These are phyloP conservation scores for Ustilago xerochloae DNA, from an alignment of 1,284 basidiomycete genomes.

Conservation along the genomic window DNA sequence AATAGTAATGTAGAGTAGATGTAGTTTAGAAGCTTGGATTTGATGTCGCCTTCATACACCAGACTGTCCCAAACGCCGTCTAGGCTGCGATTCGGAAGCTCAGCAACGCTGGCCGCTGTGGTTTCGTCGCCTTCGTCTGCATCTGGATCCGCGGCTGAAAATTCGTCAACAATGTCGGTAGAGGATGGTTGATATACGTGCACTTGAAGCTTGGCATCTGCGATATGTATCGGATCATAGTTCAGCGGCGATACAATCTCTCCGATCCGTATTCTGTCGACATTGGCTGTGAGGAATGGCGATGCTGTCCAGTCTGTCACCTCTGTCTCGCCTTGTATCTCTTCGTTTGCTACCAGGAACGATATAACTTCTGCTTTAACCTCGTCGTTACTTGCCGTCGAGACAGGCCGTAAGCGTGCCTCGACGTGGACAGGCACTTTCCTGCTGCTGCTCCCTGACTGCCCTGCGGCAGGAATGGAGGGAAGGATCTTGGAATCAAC, in stretches of 20 bases:
- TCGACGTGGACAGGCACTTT: slow-evolving; percentile 33
- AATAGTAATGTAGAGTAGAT: slow-evolving; percentile 92
- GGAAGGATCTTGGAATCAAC: slow-evolving; percentile 3
- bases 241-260: slow-evolving; percentile 68
- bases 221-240: slow-evolving; percentile 36
- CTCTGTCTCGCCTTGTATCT: slow-evolving; percentile 75
- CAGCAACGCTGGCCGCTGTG: slow-evolving; percentile 85
- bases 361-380: slow-evolving; percentile 9
- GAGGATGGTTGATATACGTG: slow-evolving; percentile 87
- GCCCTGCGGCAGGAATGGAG: neutral
- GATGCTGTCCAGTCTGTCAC: slow-evolving; percentile 75
- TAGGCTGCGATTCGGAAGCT: slow-evolving; percentile 82
- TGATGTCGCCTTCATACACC: slow-evolving; percentile 89
- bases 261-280: slow-evolving; percentile 82
- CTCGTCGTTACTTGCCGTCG: slow-evolving; percentile 20
- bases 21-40: slow-evolving; percentile 87
- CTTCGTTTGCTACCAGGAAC: slow-evolving; percentile 10
- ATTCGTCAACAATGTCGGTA: slow-evolving; percentile 80
- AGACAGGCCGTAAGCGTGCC: slow-evolving; percentile 27
- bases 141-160: slow-evolving; percentile 73
- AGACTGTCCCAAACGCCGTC: slow-evolving; percentile 89
- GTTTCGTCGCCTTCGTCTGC: slow-evolving; percentile 74
- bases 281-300: slow-evolving; percentile 77
- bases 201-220: slow-evolving; percentile 69
- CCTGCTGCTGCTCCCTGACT: neutral